Evolutionary conservation across 306 rosid species (phyloP).

Genomic region (Heteromeles arbutifolia): DNA sequence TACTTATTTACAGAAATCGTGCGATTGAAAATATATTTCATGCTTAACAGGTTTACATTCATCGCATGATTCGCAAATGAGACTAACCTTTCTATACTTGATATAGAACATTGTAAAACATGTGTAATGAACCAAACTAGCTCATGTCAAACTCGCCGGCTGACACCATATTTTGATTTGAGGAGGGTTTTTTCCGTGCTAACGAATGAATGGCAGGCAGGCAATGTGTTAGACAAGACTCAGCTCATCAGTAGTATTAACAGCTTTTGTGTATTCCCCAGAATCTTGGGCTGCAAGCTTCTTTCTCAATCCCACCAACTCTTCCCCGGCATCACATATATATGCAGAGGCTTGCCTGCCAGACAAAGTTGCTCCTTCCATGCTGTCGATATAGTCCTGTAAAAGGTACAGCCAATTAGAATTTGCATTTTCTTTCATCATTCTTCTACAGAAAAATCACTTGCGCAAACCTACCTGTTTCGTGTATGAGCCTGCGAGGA

Average conservation of each 20-base stretch:
- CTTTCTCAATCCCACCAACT: constrained; percentile 60
- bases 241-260: constrained; percentile 60
- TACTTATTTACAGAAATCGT: not conserved
- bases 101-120: not conserved
- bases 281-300: constrained; percentile 39
- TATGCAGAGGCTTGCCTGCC: constrained; percentile 89
- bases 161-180: not conserved
- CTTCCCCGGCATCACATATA: constrained; percentile 83
- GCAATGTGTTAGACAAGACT: constrained; percentile 52
- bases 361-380: constrained; percentile 98
- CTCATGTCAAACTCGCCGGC: not conserved
- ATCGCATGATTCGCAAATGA: not conserved
- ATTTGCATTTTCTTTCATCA: not conserved
- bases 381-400: constrained; percentile 99
- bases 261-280: constrained; percentile 19
- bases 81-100: not conserved
- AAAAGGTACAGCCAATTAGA: not conserved
- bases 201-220: not conserved
- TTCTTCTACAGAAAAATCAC: not conserved
- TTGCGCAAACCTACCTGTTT: constrained; percentile 49
- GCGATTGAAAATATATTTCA: not conserved
- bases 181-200: not conserved
- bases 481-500: constrained; percentile 94
- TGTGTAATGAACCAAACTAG: constrained; percentile 1
- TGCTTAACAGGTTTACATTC: not conserved